phyloP scores from a whole-genome alignment of 805 yeast species.

The Cyberlindnera maclurae region DNA sequence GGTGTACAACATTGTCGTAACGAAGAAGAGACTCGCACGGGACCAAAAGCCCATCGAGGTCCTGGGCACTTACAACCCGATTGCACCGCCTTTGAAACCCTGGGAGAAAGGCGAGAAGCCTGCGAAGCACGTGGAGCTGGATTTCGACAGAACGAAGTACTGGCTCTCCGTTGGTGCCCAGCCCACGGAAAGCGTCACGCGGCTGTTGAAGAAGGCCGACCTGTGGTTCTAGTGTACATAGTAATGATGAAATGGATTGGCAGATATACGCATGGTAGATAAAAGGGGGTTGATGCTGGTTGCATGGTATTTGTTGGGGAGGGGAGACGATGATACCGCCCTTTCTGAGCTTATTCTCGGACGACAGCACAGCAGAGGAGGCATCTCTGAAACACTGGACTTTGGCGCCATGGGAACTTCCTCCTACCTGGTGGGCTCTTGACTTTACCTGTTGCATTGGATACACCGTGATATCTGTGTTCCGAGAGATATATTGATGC shows the following conservation, averaged over 20 bases:
- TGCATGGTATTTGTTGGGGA: too few species aligned
- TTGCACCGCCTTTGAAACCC: conserved; percentile 64
- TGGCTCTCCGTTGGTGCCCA: conserved; percentile 98
- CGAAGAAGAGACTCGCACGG: conserved; percentile 68
- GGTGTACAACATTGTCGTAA: conserved; percentile 85
- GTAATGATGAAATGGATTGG: too few species aligned
- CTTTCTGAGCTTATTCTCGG: too few species aligned
- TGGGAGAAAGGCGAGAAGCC: conserved; percentile 48
- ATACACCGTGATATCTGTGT: too few species aligned
- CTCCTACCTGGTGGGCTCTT: too few species aligned
- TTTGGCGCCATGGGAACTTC: too few species aligned
- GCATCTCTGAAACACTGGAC: too few species aligned
- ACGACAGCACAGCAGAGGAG: too few species aligned
- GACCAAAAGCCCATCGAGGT: conserved; percentile 91
- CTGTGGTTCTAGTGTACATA: conserved; percentile 27
- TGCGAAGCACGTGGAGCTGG: conserved; percentile 73
- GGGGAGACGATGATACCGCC: not conserved
- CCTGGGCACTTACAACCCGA: conserved; percentile 87
- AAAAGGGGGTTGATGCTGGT: not conserved
- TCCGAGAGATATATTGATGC: too few species aligned
- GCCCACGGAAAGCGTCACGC: conserved; percentile 76
- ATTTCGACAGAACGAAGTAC: conserved; percentile 83
- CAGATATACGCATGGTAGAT: not conserved
- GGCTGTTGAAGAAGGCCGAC: conserved; percentile 74
- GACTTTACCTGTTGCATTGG: too few species aligned